Percentiles rank a stretch among this genome's conserved stretches.
Conservation (phyloP, 495 filamentous ascomycete genomes). For the Daldinia childiae region DNA sequence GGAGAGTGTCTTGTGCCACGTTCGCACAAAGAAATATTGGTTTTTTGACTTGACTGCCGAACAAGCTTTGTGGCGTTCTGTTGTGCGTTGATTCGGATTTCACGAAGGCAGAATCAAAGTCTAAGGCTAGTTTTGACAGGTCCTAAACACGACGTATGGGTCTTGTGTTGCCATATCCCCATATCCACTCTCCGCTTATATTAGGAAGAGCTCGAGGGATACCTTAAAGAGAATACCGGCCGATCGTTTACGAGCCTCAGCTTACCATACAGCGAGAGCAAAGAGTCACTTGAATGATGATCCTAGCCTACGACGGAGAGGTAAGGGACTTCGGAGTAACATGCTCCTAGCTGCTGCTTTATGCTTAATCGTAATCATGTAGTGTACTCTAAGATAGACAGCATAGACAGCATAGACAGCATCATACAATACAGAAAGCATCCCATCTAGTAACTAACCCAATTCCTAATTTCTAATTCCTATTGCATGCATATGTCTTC, state of each 20-base stretch:
- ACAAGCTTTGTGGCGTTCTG: constrained; percentile 42
- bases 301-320: not conserved
- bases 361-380: constrained; percentile 8
- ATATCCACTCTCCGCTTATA: constrained; percentile 24
- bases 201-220: constrained; percentile 1
- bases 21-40: constrained; percentile 40
- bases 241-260: not conserved
- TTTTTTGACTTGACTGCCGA: constrained; percentile 33
- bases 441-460: not conserved
- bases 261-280: not conserved
- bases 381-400: constrained; percentile 15
- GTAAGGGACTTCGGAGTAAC: not conserved
- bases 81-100: constrained; percentile 27
- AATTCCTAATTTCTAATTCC: not conserved
- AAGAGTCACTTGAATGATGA: not conserved
- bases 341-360: not conserved
- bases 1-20: constrained; percentile 39
- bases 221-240: not conserved
- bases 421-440: constrained; percentile 20
- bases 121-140: constrained; percentile 42
- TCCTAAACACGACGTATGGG: constrained; percentile 35
- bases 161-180: constrained; percentile 32
- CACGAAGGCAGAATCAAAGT: constrained; percentile 36
- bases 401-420: constrained; percentile 1
- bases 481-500: not conserved